phyloP scores from a whole-genome alignment of 2,329 filamentous ascomycete species.

The Colletotrichum sp. region DNA sequence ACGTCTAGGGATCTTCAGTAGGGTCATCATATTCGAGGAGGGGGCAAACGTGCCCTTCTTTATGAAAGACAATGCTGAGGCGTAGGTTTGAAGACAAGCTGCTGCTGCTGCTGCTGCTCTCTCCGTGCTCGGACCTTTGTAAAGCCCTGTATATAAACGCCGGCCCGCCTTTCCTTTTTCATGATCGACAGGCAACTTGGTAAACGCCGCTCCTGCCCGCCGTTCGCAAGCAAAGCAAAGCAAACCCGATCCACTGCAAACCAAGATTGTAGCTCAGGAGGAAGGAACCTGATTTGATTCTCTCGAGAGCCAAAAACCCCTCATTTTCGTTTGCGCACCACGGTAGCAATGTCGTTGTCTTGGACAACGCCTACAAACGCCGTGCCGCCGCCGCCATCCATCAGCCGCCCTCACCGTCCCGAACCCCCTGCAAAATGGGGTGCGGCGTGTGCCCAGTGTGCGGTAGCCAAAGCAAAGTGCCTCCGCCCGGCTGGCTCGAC shows the following conservation, averaged over 20 bases:
- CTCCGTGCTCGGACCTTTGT: neutral
- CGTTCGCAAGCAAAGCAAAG: neutral
- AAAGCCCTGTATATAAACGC: neutral
- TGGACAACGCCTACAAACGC: neutral
- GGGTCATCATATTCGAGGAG: neutral
- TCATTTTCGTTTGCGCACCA: neutral
- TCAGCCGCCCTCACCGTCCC: neutral
- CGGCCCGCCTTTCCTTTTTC: neutral
- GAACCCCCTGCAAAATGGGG: conserved; percentile 42
- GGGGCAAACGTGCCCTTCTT: neutral
- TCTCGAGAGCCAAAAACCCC: neutral
- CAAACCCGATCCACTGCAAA: neutral
- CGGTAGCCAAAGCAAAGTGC: conserved; percentile 54
- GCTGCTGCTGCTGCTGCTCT: neutral
- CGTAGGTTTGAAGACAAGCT: neutral
- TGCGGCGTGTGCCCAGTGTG: conserved; percentile 53
- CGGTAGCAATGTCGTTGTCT: neutral
- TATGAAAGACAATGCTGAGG: neutral
- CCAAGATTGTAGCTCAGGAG: neutral
- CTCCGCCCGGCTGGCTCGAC: conserved; percentile 41
- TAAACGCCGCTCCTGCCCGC: neutral
- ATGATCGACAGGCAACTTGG: neutral
- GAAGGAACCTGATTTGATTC: neutral
- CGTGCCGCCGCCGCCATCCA: neutral
- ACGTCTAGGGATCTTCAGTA: neutral